These are phyloP conservation scores for Rhododendron williamsianum DNA, from an alignment of 148 eudicot genomes.

Conservation along the genomic window DNA sequence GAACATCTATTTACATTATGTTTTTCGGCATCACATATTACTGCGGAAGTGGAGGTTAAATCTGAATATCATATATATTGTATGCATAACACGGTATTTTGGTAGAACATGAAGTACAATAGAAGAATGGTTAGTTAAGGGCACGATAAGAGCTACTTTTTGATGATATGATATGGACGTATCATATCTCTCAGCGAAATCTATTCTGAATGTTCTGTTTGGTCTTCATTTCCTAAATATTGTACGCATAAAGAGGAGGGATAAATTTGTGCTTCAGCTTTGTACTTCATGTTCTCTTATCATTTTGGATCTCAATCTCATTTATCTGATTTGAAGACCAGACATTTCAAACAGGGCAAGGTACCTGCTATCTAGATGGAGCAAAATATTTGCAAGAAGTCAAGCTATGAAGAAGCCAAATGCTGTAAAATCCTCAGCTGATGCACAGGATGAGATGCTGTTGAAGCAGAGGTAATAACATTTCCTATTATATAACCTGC, in stretches of 20 bases:
- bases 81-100: neutral
- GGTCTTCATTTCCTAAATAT: neutral
- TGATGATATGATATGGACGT: neutral
- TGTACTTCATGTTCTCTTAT: neutral
- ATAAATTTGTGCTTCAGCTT: neutral
- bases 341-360: slow-evolving; percentile 92
- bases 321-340: slow-evolving; percentile 79
- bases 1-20: neutral
- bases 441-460: slow-evolving; percentile 54
- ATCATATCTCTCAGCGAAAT: neutral
- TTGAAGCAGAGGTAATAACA: slow-evolving; percentile 67
- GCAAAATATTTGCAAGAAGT: slow-evolving; percentile 72
- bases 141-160: neutral
- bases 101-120: neutral
- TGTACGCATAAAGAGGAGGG: neutral
- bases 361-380: slow-evolving; percentile 69
- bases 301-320: slow-evolving; percentile 32
- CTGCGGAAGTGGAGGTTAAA: neutral
- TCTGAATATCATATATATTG: neutral
- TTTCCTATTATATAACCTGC: neutral
- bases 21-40: neutral
- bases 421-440: slow-evolving; percentile 45
- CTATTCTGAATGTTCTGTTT: neutral
- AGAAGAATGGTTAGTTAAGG: neutral
- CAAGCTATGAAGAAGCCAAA: slow-evolving; percentile 58